A percentile compares a stretch with the other conserved stretches of the same genome.
phyloP scores from a whole-genome alignment of 345 rosid species.

The Citrus medica region DNA sequence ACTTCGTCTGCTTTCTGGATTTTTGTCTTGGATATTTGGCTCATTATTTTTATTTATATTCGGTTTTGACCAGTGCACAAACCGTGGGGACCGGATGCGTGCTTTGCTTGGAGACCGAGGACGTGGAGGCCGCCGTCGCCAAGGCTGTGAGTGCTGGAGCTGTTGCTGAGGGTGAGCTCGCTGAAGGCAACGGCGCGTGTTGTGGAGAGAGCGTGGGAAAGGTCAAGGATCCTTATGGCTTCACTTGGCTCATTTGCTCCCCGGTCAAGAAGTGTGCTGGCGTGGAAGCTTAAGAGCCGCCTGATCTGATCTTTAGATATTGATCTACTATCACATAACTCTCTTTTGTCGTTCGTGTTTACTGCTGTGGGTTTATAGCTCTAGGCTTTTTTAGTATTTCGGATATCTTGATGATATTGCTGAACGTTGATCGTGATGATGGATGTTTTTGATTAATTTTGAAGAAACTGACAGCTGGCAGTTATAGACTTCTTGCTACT shows the following conservation, averaged over 20 bases:
- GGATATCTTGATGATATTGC: not conserved
- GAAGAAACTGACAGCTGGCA: conserved; percentile 11
- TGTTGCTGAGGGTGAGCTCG: conserved; percentile 42
- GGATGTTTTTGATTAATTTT: not conserved
- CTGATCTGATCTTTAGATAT: conserved; percentile 19
- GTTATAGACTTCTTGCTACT: not conserved
- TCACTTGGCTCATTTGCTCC: conserved; percentile 59
- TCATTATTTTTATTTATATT: not conserved
- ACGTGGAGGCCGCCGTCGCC: conserved; percentile 57
- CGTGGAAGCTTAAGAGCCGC: conserved; percentile 46
- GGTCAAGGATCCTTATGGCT: conserved; percentile 82
- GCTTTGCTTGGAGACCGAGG: conserved; percentile 60
- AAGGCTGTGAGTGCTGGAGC: conserved; percentile 77
- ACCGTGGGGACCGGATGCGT: conserved; percentile 17
- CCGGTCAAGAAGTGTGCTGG: conserved; percentile 33
- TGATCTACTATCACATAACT: not conserved
- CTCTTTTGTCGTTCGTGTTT: not conserved
- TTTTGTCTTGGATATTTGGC: not conserved
- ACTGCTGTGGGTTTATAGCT: not conserved
- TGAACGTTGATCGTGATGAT: not conserved
- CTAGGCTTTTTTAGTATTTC: not conserved
- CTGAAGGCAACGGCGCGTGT: conserved; percentile 44
- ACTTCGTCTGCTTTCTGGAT: not conserved
- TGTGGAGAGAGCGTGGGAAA: conserved; percentile 53
- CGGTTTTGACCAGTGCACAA: conserved; percentile 31